phyloP scores from a whole-genome alignment of 768 basidiomycete species.

The Amanita phalloides region DNA sequence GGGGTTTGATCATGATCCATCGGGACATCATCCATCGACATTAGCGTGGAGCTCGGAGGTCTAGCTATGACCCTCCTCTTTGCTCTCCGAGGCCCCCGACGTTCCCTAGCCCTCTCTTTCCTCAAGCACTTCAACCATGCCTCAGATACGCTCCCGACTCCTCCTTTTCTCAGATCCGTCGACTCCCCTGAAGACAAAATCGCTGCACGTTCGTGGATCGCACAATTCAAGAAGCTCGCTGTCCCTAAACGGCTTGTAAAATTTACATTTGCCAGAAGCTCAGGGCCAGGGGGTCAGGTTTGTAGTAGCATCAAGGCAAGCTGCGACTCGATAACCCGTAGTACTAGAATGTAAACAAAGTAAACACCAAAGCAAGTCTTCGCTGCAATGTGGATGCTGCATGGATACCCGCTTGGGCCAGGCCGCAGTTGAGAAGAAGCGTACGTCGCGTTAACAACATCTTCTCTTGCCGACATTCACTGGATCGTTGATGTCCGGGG shows the following conservation, averaged over 20 bases:
- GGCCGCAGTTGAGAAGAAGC: constrained; percentile 30
- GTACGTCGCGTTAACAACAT: constrained; percentile 24
- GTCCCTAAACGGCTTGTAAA: constrained; percentile 48
- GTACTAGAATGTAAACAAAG: constrained; percentile 76
- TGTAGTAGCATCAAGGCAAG: neutral
- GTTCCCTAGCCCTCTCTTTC: too few relatives aligned
- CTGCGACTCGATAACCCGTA: neutral
- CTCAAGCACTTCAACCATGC: neutral
- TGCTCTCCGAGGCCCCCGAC: neutral
- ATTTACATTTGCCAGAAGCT: constrained; percentile 65
- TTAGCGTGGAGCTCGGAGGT: neutral
- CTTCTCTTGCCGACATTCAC: neutral
- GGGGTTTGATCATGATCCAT: neutral
- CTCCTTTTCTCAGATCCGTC: constrained; percentile 29
- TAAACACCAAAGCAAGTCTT: constrained; percentile 73
- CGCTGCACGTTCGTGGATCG: constrained; percentile 46
- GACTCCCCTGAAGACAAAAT: constrained; percentile 28
- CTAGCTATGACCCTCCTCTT: neutral
- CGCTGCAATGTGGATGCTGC: constrained; percentile 43
- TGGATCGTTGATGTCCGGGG: constrained; percentile 19
- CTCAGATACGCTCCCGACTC: constrained; percentile 20
- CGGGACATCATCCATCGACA: neutral
- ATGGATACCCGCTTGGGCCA: constrained; percentile 70
- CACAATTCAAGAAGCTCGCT: constrained; percentile 28
- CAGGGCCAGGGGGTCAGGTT: constrained; percentile 82